These are phyloP conservation scores for Sporothrix mexicana DNA, from an alignment of 2,329 filamentous ascomycete species.

Conservation along the genomic window DNA sequence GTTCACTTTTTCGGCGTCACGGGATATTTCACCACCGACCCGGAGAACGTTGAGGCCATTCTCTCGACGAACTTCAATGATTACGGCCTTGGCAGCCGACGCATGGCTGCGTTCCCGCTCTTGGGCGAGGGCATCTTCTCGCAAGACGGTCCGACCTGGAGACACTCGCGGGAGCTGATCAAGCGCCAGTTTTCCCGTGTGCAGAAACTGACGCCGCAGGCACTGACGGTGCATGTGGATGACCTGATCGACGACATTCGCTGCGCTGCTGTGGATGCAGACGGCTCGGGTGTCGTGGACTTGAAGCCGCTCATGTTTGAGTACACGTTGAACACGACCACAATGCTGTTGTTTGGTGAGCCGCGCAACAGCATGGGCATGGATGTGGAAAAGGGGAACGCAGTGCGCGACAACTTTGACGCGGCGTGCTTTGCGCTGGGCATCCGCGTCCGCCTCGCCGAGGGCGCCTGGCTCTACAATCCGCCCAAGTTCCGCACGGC, in stretches of 20 bases:
- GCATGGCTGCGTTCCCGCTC: not conserved
- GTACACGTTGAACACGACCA: not conserved
- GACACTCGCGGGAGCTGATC: not conserved
- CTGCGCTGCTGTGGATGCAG: not conserved
- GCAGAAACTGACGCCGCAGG: not conserved
- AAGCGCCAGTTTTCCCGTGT: not conserved
- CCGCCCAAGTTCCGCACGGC: not conserved
- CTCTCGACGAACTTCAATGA: not conserved
- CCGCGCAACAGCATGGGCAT: conserved; percentile 4
- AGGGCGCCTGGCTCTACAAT: conserved; percentile 2
- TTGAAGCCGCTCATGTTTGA: not conserved
- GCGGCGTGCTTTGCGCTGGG: not conserved
- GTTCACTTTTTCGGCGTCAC: not conserved
- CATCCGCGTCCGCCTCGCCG: not conserved
- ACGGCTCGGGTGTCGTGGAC: conserved; percentile 4
- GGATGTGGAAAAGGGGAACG: not conserved
- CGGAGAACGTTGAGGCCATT: not conserved
- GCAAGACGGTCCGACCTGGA: not conserved
- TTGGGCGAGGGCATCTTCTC: not conserved
- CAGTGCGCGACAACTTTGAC: not conserved
- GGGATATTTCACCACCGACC: not conserved
- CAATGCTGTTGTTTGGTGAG: not conserved
- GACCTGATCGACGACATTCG: not conserved
- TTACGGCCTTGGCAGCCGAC: not conserved
- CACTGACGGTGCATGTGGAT: not conserved